These are phyloP conservation scores for Ormosia emarginata DNA, from an alignment of 306 rosid species.

Conservation along the genomic window DNA sequence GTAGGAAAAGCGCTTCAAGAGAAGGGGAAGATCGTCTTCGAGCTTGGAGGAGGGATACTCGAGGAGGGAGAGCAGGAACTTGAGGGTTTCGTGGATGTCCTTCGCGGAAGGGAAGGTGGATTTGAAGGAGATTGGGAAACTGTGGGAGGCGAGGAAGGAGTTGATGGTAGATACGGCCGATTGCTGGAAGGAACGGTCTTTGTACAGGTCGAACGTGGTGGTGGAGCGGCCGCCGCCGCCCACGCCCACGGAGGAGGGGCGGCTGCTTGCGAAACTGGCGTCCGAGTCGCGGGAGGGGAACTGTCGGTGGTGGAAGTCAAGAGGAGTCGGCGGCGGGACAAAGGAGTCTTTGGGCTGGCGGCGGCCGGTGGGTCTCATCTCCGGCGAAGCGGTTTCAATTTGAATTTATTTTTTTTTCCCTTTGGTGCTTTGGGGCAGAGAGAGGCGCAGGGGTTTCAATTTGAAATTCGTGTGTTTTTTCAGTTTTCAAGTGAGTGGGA, in stretches of 20 bases:
- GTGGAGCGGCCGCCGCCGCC: conserved; percentile 25
- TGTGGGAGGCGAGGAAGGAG: conserved; percentile 49
- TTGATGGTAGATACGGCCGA: conserved; percentile 58
- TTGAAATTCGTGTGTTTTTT: too few species aligned
- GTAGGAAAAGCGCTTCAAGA: conserved; percentile 51
- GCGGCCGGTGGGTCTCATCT: conserved; percentile 54
- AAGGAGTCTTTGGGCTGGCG: conserved; percentile 55
- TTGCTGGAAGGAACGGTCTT: conserved; percentile 63
- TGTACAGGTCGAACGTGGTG: conserved; percentile 61
- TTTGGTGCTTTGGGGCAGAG: too few species aligned
- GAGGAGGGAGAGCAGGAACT: conserved; percentile 49
- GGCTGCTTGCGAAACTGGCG: conserved; percentile 81
- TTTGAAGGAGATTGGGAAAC: conserved; percentile 52
- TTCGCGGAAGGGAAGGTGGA: conserved; percentile 65
- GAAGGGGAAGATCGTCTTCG: conserved; percentile 68
- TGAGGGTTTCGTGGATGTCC: conserved; percentile 64
- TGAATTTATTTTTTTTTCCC: too few species aligned
- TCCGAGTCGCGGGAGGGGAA: conserved; percentile 70
- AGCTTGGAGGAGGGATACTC: conserved; percentile 50
- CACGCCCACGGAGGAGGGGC: conserved; percentile 66
- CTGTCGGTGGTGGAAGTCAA: conserved; percentile 27
- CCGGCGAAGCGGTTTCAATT: neutral
- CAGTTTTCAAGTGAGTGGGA: too few species aligned
- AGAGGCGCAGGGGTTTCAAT: too few species aligned
- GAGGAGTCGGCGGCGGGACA: conserved; percentile 43